Evolutionary conservation across 2,329 filamentous ascomycete species (phyloP), one percentile per base, ranked within the genome.

Genomic region (Nemania sp.): DNA sequence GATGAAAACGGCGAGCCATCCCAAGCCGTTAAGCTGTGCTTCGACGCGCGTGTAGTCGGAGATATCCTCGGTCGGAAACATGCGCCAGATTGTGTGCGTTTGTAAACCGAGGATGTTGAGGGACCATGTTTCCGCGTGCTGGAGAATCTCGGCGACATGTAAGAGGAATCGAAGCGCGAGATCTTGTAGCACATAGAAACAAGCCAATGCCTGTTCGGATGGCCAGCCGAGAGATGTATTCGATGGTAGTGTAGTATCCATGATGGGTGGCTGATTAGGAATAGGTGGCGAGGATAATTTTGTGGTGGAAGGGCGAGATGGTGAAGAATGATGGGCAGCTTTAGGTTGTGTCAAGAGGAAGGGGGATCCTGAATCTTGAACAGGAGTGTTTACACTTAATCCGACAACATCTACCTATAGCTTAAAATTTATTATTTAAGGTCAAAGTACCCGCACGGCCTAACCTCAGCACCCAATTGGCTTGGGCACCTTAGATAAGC

Each of bases 31-130:
- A 40, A 61, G n/a, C 54, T 57, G 42, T 47, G 48, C 42, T 1
- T 57, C 42, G 13, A 15, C 43, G 43, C 35, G 58, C 18, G 51
- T 54, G 39, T 55, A 57, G 20, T 56, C 5, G 29, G 59, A 53
- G 48, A 53, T 53, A 29, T 61, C 40, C 29, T 61, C 48, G 34
- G 59, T 13, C 15, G 49, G 54, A 54, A 61, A 61, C 35, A 61
- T 49, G 43, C 59, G 49, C 25, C 49, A 40, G 29, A 54, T 39
- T 42, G 42, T 61, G 49, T 57, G 32, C 17, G 59, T 54, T 45
- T 35, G 54, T 39, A 43, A 34, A 15, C 11, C 35, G 48, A 50
- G 9, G 21, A 47, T 34, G 49, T n/a, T 32, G 45, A 61, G 59
- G 25, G 39, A 15, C 54, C 59, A 58, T 55, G 49, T 54, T 55